phyloP scores from a whole-genome alignment of 108 stramenopile genomes.

The Mediolabrus comicus region DNA sequence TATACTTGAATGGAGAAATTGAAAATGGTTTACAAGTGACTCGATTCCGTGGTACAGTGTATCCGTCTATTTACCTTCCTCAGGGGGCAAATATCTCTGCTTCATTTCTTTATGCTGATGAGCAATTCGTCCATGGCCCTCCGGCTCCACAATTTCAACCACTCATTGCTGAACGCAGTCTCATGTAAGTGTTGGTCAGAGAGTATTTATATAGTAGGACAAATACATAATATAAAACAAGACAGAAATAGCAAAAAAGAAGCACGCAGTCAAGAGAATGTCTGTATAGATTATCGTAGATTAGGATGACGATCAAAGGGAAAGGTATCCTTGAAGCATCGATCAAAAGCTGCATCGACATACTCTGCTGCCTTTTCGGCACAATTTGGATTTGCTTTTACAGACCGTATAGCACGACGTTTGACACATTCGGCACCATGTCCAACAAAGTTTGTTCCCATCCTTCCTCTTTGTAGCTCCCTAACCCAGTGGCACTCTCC shows the following conservation, averaged over 20 bases:
- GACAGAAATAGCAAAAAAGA: background rate
- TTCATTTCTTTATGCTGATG: conserved; percentile 56
- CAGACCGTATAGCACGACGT: conserved; percentile 71
- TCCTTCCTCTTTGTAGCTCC: conserved; percentile 52
- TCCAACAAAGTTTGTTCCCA: conserved; percentile 46
- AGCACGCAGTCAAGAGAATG: background rate
- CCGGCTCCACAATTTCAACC: conserved; percentile 66
- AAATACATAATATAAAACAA: too few relatives aligned
- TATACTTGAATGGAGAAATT: conserved; percentile 70
- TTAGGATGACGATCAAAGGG: conserved; percentile 90
- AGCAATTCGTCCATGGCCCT: conserved; percentile 54
- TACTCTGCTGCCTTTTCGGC: conserved; percentile 70
- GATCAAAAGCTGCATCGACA: conserved; percentile 87
- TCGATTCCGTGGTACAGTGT: conserved; percentile 75
- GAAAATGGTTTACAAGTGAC: conserved; percentile 62
- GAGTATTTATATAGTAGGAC: too few relatives aligned
- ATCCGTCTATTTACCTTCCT: conserved; percentile 70
- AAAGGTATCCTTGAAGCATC: conserved; percentile 82
- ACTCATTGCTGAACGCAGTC: conserved; percentile 72
- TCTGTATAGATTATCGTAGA: conserved; percentile 48
- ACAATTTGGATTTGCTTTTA: conserved; percentile 87
- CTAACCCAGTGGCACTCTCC: conserved; percentile 81
- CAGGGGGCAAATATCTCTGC: conserved; percentile 34
- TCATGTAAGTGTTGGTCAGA: conserved; percentile 49
- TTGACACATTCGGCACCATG: conserved; percentile 80